A percentile compares a stretch with the other conserved stretches of the same genome.
phyloP scores from a whole-genome alignment of 2,329 filamentous ascomycete genomes.

The Ramularia collo-cygni region DNA sequence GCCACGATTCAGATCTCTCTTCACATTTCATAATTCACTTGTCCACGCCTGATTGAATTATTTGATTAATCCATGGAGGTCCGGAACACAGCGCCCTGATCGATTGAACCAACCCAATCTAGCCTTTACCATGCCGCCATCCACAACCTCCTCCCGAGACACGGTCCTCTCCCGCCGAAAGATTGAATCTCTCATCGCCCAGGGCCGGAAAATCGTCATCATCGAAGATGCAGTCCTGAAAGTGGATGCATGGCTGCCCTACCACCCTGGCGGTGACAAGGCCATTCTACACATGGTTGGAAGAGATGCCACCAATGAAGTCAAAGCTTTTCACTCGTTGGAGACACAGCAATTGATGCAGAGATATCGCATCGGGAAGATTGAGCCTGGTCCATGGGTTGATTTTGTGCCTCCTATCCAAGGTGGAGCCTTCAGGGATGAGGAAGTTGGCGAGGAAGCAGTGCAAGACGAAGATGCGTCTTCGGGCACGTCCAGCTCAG shows the following conservation, averaged over 20 bases:
- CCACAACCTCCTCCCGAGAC: conserved; percentile 18
- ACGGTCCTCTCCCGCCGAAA: conserved; percentile 23
- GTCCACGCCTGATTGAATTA: too few species aligned
- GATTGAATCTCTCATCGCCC: conserved; percentile 76
- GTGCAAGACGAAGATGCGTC: conserved; percentile 30
- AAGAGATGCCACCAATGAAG: conserved; percentile 72
- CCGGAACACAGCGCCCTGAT: too few species aligned
- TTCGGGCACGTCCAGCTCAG: conserved; percentile 50
- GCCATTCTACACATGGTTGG: conserved; percentile 83
- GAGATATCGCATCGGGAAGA: conserved; percentile 73
- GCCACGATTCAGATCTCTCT: conserved; percentile 1
- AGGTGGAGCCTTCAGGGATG: conserved; percentile 66
- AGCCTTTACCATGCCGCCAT: too few species aligned
- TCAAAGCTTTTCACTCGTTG: conserved; percentile 84
- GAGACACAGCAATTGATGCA: conserved; percentile 72
- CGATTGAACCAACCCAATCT: too few species aligned
- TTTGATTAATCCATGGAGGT: too few species aligned
- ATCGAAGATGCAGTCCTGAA: conserved; percentile 75
- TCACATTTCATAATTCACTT: too few species aligned
- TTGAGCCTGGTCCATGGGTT: conserved; percentile 73
- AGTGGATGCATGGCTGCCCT: conserved; percentile 79
- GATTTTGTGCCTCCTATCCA: conserved; percentile 92
- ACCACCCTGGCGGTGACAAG: conserved; percentile 87
- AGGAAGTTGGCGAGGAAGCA: conserved; percentile 31
- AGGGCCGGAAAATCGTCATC: conserved; percentile 73